Evolutionary conservation across 2,329 filamentous ascomycete genomes (phyloP), one percentile per base, ranked within the genome.

Genomic region (Colletotrichum chrysophilum): DNA sequence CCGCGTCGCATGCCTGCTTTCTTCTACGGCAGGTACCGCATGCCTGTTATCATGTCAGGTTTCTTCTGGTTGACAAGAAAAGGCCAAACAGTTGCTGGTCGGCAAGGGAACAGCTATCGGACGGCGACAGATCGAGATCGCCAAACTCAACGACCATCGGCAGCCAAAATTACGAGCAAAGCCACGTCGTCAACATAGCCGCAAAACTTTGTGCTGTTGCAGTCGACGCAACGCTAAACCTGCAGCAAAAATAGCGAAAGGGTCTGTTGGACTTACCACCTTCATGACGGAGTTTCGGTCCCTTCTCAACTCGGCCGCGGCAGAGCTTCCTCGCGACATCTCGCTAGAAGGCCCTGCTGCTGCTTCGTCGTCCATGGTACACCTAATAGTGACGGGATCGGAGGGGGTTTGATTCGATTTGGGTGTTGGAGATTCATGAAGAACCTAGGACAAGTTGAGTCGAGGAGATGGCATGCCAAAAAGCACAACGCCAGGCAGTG

Each of bases 1-100:
- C 85, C 81, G 93, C 91, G 80, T 93, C 91, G 82, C 92, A 93
- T 85, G 89, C 91, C 78, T 92, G 91, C 82, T 93, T 93, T 78
- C 91, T 89, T 66, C 82, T 84, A 65, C 90, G 88, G 81, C 91
- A 92, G 34, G 87, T 91, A 79, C 92, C 89, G 83, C 91, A 92
- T 24, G 91, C 90, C 85, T 88, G 58, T 30, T 7, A 10, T 61
- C 16, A 32, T 13, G 36, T 74, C 30, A 34, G 65, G 10, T 56
- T 73, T 36, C 12, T 65, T 26, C 18, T 34, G 28, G 56, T 14
- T 64, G 55, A 48, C 24, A 26, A 58, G 10, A 28, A 21, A 68
- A 48, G 26, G 12, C 16, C 18, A 26, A 34, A 16, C 18, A 67
- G 12, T n/a, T 21, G 6, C 10, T 48, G 43, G n/a, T 3, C n/a